Percentiles rank a stretch among this genome's conserved stretches.
phyloP scores from a whole-genome alignment of 805 yeast genomes.

The Saccharomycopsis javanensis region DNA sequence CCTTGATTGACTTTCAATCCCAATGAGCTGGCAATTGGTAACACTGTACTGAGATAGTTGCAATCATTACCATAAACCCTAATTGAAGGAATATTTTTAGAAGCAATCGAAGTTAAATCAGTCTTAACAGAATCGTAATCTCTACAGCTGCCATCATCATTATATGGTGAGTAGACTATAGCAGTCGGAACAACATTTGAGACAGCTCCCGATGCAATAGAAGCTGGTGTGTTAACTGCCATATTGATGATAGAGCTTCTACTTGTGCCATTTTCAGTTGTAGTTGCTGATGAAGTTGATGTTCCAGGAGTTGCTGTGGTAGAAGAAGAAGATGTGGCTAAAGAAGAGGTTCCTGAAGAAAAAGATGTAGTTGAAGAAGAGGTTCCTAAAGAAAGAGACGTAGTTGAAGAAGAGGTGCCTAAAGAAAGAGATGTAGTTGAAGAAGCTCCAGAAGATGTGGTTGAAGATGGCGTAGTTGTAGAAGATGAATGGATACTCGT shows the following conservation, averaged over 20 bases:
- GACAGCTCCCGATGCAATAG: constrained; percentile 20
- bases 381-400: too few species aligned
- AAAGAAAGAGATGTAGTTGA: constrained; percentile 20
- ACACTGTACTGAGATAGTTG: constrained; percentile 51
- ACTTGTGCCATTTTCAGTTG: constrained; percentile 15
- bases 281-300: constrained; percentile 21
- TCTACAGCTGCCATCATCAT: constrained; percentile 60
- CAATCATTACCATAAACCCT: constrained; percentile 89
- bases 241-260: constrained; percentile 22
- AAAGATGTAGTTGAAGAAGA: constrained; percentile 20
- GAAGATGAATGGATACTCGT: too few species aligned
- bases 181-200: constrained; percentile 39
- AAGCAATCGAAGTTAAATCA: constrained; percentile 50
- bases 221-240: constrained; percentile 22
- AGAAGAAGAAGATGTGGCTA: too few species aligned
- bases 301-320: constrained; percentile 17
- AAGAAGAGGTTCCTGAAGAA: too few species aligned
- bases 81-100: constrained; percentile 53
- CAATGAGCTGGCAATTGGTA: constrained; percentile 45
- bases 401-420: constrained; percentile 14
- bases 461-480: constrained; percentile 28
- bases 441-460: constrained; percentile 16
- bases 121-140: constrained; percentile 38
- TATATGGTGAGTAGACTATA: constrained; percentile 74
- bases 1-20: constrained; percentile 81